Evolutionary conservation across 164 flowering plant genomes (phyloP), one percentile per base, ranked within the genome.

Genomic region (Vitis riparia): DNA sequence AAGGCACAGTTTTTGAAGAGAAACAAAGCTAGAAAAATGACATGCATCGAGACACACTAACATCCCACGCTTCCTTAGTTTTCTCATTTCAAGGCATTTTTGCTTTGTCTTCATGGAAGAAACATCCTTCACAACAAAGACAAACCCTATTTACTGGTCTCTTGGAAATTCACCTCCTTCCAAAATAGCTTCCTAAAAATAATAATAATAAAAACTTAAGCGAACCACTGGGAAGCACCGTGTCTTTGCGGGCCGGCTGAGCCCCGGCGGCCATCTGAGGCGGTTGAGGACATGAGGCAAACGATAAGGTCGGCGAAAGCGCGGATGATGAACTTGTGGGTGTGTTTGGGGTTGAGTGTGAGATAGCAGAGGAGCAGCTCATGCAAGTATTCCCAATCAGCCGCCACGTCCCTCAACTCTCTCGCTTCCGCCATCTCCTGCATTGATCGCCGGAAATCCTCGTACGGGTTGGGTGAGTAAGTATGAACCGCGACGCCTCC

Each of bases 331-430:
- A 74, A 86, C 81, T 88, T 89, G 73, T 92, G 98, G 32, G 88
- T 77, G 60, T 81, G 68, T 60, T 79, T 77, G 6, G 88, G 89
- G 62, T 92, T 92, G 0, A 91, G 72, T 1, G 80, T 15, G 3
- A 92, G 85, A 69, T 88, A 91, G 59, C 92, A 88, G 13, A 83
- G 55, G 52, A 90, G 86, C 48, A 92, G 75, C 77, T 88, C 91
- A 55, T 89, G 92, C 75, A 90, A 76, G 59, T 76, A 82, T 15
- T 84, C 94, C 87, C 89, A 82, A 62, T 83, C 78, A 0, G 52
- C 68, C 55, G 58, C 73, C 2, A 67, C 83, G 37, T 78, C 81
- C 3, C 11, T 57, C 23, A 74, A 19, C 8, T 76, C 71, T 47
- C 84, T 67, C 0, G 87, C 86, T 72, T 80, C 85, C 6, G 85